Evolutionary conservation across 2,329 filamentous ascomycete species (phyloP), one percentile per base, ranked within the genome.

Genomic region (Colletotrichum paranaense): DNA sequence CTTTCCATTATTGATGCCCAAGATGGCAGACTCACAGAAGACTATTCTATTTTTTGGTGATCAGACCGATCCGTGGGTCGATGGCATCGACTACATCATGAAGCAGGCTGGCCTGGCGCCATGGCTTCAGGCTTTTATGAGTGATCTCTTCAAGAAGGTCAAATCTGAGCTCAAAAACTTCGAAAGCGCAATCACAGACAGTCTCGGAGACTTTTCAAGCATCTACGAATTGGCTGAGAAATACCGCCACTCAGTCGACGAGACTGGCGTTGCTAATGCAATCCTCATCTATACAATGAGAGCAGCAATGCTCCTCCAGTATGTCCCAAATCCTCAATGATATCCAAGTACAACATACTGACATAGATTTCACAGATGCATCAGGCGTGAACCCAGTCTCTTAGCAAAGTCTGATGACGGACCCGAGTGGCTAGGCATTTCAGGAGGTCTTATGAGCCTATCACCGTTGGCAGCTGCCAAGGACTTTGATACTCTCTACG

Each of bases 391-490:
- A 7, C 53, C 53, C 22, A 11, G 7, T 56, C 53, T 56, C 24
- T 26, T 56, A 16, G 22, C 12, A 30, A 56, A 56, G 53, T 56
- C 53, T 12, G 22, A 56, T 16, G 22, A 26, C 11, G 53, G 53
- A 6, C 53, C 38, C 14, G 58, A 60, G 38, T n/a, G 26, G 60
- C 63, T 66, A 22, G 63, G 63, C 7, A 66, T 66, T 24, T 66
- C 63, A 9, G 63, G 63, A 16, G 63, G 63, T 19, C 30, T 66
- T 14, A 57, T 66, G 26, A 66, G 32, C 35, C 5, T 38, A 14
- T 26, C 63, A 35, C 19, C 53, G 4, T 35, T 56, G 9, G 63
- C 53, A 8, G 53, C 42, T 4, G 32, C 63, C 26, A 28, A 46
- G 0, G 63, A 58, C 53, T 66, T 66, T 1, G 35, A 66, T 0